Conservation (phyloP, 768 basidiomycete genomes). For the Xanthoconium stramineum region DNA sequence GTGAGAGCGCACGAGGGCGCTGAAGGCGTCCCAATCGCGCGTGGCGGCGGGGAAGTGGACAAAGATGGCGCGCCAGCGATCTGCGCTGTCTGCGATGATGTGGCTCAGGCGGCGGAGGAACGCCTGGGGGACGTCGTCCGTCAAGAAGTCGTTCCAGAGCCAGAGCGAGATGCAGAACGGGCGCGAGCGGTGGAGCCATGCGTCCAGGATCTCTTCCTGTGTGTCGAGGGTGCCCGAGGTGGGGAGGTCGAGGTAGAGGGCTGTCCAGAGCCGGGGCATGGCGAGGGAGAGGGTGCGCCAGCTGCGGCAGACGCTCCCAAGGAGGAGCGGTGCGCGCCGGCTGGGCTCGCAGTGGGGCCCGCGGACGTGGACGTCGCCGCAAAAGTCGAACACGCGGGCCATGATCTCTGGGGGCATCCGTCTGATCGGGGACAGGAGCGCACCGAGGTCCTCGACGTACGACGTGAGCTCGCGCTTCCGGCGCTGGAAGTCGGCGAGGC, state of each 20-base stretch:
- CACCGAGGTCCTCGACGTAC: slow-evolving; percentile 32
- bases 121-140: slow-evolving; percentile 27
- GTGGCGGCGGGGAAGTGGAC: slow-evolving; percentile 29
- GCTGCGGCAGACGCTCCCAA: slow-evolving; percentile 28
- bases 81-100: slow-evolving; percentile 20
- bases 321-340: slow-evolving; percentile 27
- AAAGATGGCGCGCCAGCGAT: slow-evolving; percentile 31
- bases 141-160: slow-evolving; percentile 33
- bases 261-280: slow-evolving; percentile 31
- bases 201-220: slow-evolving; percentile 24
- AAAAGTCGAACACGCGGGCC: slow-evolving; percentile 32
- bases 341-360: slow-evolving; percentile 31
- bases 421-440: slow-evolving; percentile 32
- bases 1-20: slow-evolving; percentile 20
- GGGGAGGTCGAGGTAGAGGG: slow-evolving; percentile 30
- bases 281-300: slow-evolving; percentile 28
- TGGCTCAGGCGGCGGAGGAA: slow-evolving; percentile 24
- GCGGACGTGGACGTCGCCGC: slow-evolving; percentile 25
- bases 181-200: slow-evolving; percentile 28
- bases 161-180: slow-evolving; percentile 26
- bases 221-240: slow-evolving; percentile 21
- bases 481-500: slow-evolving; percentile 29
- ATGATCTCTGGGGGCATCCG: slow-evolving; percentile 34
- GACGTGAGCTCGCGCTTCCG: slow-evolving; percentile 26
- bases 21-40: slow-evolving; percentile 28